phyloP scores from a whole-genome alignment of 441 rosid species.

The Gossypium schwendimanii region DNA sequence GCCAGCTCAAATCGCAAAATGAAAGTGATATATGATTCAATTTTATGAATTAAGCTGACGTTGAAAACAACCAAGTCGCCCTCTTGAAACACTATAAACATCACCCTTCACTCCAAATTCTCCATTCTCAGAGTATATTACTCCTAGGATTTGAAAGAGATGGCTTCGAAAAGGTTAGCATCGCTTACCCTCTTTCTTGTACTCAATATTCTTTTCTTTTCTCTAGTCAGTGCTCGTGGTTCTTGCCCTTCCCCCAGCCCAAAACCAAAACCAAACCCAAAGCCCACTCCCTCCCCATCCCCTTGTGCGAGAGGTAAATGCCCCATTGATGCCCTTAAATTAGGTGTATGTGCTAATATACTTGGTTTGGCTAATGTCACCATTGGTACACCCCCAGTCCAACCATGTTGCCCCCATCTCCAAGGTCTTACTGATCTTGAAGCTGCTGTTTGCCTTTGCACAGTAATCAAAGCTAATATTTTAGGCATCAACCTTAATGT shows the following conservation, averaged over 20 bases:
- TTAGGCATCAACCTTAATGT: conserved; percentile 44
- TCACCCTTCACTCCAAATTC: conserved; percentile 12
- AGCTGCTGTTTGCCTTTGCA: conserved; percentile 65
- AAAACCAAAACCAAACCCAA: conserved; percentile 31
- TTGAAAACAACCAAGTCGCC: too few relatives aligned
- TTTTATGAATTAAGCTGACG: background rate
- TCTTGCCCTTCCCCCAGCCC: conserved; percentile 44
- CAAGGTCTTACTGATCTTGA: conserved; percentile 54
- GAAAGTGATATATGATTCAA: background rate
- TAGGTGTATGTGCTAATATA: conserved; percentile 46
- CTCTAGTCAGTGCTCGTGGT: conserved; percentile 43
- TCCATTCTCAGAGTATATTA: conserved; percentile 14
- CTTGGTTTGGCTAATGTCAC: conserved; percentile 40
- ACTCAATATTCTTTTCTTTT: conserved; percentile 55
- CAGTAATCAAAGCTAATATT: conserved; percentile 46
- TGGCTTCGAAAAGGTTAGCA: conserved; percentile 52
- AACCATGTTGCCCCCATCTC: conserved; percentile 54
- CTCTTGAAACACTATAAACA: conserved; percentile 36
- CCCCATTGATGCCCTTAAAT: conserved; percentile 51
- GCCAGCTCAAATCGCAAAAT: conserved; percentile 33
- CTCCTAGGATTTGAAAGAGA: conserved; percentile 15
- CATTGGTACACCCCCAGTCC: conserved; percentile 44
- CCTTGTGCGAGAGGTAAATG: conserved; percentile 21
- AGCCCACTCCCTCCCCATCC: conserved; percentile 19
- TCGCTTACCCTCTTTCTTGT: conserved; percentile 50